Base-by-base conservation (phyloP, 768 basidiomycete species). In the Tylopilus felleus region DNA sequence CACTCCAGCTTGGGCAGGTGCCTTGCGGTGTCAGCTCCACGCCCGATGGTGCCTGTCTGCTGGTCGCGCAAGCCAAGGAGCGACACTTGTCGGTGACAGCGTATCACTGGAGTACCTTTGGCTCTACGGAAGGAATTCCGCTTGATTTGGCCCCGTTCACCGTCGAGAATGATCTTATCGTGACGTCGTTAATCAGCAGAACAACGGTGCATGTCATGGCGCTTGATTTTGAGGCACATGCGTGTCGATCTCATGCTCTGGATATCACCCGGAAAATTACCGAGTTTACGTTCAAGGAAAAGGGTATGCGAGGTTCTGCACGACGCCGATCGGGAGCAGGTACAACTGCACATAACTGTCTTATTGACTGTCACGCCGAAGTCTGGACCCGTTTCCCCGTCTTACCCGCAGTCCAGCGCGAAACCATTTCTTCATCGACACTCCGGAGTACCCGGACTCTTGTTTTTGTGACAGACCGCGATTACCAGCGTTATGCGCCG, bases 321-420 rank as follows among this genome's bases (percentile, higher is more conserved):
- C 57, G 64, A 8, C 21, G n/a, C 19, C 13, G 41, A 1, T 8
- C 29, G 4, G 52, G 51, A 0, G 39, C n/a, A 28, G 50, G 45
- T n/a, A 25, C 47, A 5, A 74, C 74, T 1, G 58, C 64, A 8
- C 75, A 83, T 55, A 85, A 83, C 49, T 76, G 69, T 40, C 67
- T 85, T 12, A 66, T 85, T 17, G 79, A 82, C 57, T 83, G 81
- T 50, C 75, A 81, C 48, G 64, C 74, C 0, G 80, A 82, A 14
- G 78, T 82, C 21, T 84, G 83, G 83, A 80, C 75, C 8, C 77
- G 82, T 8, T 84, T 82, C 62, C 83, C 83, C 0, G 82, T 84
- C 3, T 57, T 80, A 2, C 71, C 82, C 2, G 80, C 82, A 0
- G 73, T 84, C n/a, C 72, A 74, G 35, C 74, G 79, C 6, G 71